These are phyloP conservation scores for Penicillium sp. DNA, from an alignment of 2,329 filamentous ascomycete genomes.

Conservation along the genomic window DNA sequence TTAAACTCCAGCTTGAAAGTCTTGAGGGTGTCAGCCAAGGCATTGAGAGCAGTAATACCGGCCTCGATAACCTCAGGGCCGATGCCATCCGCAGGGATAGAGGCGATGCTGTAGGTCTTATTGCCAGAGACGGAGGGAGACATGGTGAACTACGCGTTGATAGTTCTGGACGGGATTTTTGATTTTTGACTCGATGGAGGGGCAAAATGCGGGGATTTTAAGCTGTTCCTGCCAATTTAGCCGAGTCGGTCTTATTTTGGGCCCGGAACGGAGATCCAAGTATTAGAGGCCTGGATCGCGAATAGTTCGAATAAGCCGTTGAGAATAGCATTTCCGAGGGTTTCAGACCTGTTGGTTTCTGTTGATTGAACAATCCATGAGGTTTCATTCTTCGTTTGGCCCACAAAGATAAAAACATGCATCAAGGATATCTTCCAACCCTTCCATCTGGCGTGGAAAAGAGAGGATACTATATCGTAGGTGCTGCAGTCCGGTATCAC, in stretches of 20 bases:
- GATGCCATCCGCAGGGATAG: slow-evolving; percentile 65
- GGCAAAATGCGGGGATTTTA: slow-evolving; percentile 11
- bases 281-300: slow-evolving; percentile 5
- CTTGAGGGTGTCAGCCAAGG: slow-evolving; percentile 40
- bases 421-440: too few relatives aligned
- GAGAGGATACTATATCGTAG: too few relatives aligned
- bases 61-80: slow-evolving; percentile 63
- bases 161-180: background rate
- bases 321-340: slow-evolving; percentile 4
- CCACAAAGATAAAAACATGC: slow-evolving; percentile 16
- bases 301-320: background rate
- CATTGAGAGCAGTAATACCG: slow-evolving; percentile 57
- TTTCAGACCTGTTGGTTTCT: slow-evolving; percentile 3
- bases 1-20: slow-evolving; percentile 58
- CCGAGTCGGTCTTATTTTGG: slow-evolving; percentile 1
- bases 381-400: background rate
- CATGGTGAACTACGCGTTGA: slow-evolving; percentile 9
- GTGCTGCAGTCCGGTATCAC: too few relatives aligned
- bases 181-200: slow-evolving; percentile 2
- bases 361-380: background rate
- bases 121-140: slow-evolving; percentile 9
- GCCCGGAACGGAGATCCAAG: slow-evolving; percentile 4
- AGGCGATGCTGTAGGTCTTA: slow-evolving; percentile 51
- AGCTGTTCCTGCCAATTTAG: background rate
- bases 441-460: too few relatives aligned